Percentiles rank a stretch among this genome's conserved stretches.
phyloP scores from a whole-genome alignment of 345 rosid species.

The Nasturtium officinale region DNA sequence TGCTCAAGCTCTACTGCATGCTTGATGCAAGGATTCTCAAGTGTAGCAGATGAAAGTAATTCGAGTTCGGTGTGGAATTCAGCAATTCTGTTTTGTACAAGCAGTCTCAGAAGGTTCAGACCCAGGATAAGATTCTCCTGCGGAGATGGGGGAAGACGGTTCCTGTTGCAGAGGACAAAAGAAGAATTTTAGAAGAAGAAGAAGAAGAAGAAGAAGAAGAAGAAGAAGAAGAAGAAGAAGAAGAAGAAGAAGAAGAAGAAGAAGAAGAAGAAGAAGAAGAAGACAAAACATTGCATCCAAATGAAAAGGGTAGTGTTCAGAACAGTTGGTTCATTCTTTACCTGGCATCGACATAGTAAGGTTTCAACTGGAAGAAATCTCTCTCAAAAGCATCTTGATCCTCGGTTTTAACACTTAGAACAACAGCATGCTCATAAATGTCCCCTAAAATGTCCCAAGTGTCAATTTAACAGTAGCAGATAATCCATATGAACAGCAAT shows the following conservation, averaged over 20 bases:
- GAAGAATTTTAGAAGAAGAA: background rate
- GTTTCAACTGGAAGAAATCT: constrained; percentile 94
- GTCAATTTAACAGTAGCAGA: background rate
- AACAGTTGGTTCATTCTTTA: constrained; percentile 34
- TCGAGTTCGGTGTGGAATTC: constrained; percentile 97
- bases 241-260: too few relatives aligned
- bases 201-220: too few relatives aligned
- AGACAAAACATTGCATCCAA: background rate
- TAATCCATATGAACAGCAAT: background rate
- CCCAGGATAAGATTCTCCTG: constrained; percentile 88
- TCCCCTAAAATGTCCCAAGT: constrained; percentile 59
- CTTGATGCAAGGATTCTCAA: constrained; percentile 87
- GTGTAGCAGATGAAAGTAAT: constrained; percentile 69
- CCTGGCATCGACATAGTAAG: constrained; percentile 91
- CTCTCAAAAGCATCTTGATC: constrained; percentile 98
- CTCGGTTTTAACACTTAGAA: constrained; percentile 81
- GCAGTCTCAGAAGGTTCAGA: constrained; percentile 92
- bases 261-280: too few relatives aligned
- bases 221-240: too few relatives aligned
- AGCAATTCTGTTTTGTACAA: constrained; percentile 93
- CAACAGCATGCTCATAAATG: constrained; percentile 87
- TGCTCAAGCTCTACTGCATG: constrained; percentile 99
- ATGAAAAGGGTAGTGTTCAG: background rate
- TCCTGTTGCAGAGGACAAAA: constrained; percentile 51
- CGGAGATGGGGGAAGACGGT: constrained; percentile 65